Evolutionary conservation across 2,329 filamentous ascomycete genomes (phyloP).

Genomic region (Colletotrichum nymphaeae): DNA sequence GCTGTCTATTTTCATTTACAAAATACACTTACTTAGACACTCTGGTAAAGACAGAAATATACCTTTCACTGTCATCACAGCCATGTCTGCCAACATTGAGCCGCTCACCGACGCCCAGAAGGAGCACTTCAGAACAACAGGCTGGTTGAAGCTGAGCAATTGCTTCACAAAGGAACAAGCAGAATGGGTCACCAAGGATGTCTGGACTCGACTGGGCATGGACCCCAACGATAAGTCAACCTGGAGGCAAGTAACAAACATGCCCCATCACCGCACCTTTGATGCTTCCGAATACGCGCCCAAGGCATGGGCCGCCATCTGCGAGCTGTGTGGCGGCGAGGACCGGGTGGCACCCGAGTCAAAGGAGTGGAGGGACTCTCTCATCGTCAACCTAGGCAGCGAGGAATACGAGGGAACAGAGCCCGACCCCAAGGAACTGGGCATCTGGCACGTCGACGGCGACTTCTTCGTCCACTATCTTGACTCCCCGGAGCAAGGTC

Average conservation of each 20-base stretch:
- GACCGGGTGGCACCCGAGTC: constrained; percentile 60
- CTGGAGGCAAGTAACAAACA: constrained; percentile 73
- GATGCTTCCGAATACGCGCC: constrained; percentile 68
- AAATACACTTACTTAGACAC: too few relatives aligned
- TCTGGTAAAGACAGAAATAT: too few relatives aligned
- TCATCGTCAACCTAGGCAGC: constrained; percentile 77
- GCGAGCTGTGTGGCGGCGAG: constrained; percentile 73
- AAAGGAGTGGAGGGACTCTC: constrained; percentile 72
- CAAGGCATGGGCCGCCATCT: constrained; percentile 74
- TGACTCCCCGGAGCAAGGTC: constrained; percentile 75
- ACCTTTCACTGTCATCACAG: too few relatives aligned
- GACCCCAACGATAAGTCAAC: constrained; percentile 71
- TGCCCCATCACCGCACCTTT: constrained; percentile 70
- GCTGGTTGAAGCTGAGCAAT: constrained; percentile 47
- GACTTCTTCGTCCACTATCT: constrained; percentile 81
- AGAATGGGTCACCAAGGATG: constrained; percentile 49
- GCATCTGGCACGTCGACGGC: constrained; percentile 76
- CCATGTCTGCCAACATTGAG: constrained; percentile 29
- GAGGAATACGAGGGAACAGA: constrained; percentile 61
- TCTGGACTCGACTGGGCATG: constrained; percentile 76
- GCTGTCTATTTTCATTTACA: not conserved
- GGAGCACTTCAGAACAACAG: constrained; percentile 53
- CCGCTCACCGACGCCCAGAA: constrained; percentile 52
- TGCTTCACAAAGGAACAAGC: constrained; percentile 54
- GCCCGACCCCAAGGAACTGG: constrained; percentile 62